Conservation (phyloP, 2,329 filamentous ascomycete species). For the Penicillium sp. region DNA sequence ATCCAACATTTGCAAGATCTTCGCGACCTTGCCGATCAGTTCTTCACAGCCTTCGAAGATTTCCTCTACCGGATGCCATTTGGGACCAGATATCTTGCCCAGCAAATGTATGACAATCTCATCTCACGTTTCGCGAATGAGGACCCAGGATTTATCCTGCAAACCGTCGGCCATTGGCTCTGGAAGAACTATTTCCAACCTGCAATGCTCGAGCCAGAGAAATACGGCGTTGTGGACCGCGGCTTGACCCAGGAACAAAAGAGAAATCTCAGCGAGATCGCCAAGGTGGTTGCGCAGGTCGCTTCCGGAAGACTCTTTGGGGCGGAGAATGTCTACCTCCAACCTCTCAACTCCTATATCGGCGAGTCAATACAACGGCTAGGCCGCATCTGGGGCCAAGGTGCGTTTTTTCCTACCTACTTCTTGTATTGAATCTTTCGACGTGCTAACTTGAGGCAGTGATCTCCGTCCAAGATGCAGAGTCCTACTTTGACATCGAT, state of each 20-base stretch:
- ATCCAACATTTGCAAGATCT: constrained; percentile 93
- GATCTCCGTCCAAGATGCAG: constrained; percentile 80
- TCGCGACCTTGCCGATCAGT: constrained; percentile 89
- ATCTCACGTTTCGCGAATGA: constrained; percentile 76
- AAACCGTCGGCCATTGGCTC: constrained; percentile 84
- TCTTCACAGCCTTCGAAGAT: constrained; percentile 78
- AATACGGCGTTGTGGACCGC: constrained; percentile 88
- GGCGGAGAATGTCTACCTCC: constrained; percentile 90
- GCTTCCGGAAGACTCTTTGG: constrained; percentile 87
- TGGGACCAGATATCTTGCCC: constrained; percentile 81
- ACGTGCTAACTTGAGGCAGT: constrained; percentile 50
- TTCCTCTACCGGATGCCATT: constrained; percentile 86
- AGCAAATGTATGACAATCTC: constrained; percentile 79
- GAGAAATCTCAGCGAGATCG: constrained; percentile 83
- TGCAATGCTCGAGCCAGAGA: constrained; percentile 83
- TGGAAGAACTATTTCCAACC: constrained; percentile 94
- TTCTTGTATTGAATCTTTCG: not conserved
- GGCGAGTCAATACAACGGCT: constrained; percentile 79
- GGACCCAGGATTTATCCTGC: constrained; percentile 71
- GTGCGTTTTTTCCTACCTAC: constrained; percentile 39
- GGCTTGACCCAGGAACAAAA: constrained; percentile 87
- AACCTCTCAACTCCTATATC: constrained; percentile 90
- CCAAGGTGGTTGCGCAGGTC: constrained; percentile 87
- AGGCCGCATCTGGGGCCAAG: constrained; percentile 67
- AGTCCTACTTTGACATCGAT: constrained; percentile 94